Base-by-base conservation (phyloP, 2,329 filamentous ascomycete species). In the Colletotrichum sp. region DNA sequence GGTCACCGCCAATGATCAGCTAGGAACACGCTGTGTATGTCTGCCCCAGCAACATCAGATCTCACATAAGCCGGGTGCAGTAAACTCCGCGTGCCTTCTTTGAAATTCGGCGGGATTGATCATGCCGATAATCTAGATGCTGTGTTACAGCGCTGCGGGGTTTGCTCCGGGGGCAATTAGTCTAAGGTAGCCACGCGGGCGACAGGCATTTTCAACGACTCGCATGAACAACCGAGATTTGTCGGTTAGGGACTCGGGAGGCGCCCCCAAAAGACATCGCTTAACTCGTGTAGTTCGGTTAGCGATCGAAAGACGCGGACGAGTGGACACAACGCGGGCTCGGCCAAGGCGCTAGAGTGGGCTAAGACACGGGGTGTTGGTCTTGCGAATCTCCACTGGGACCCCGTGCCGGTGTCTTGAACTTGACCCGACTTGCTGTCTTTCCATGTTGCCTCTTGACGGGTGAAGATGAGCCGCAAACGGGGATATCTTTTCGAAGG, bases 241-340 rank as follows among this genome's bases (percentile, higher is more conserved):
- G 28, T 76, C 74, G 74, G 52, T 55, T 72, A 28, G 69, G 26
- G 12, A 59, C 26, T 73, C 64, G 72, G 63, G 32, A 36, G 57
- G 57, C 44, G 26, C 7, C 22, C 15, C n/a, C 39, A n/a, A 32
- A 32, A 36, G 57, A 22, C 64, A 74, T 76, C 74, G 74, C 70
- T 76, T 74, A 76, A 18, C 74, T 39, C 74, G 74, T 76, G 59
- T 68, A 18, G 8, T 68, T 76, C 74, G 74, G 32, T 34, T 75
- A 26, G 60, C n/a, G 10, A 16, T 8, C 28, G 26, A 12, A 32
- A 32, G 8, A 13, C 30, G 32, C 68, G 32, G 44, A 13, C 18
- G 3, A 22, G 63, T 34, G 55, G 68, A 32, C 28, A 39, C 15
- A 13, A 15, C 67, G 70, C 70, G 30, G 71, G 34, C n/a, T 36